These are phyloP conservation scores for Sporodiniella umbellata DNA, from an alignment of 371 early-diverging fungal species.

Conservation along the genomic window DNA sequence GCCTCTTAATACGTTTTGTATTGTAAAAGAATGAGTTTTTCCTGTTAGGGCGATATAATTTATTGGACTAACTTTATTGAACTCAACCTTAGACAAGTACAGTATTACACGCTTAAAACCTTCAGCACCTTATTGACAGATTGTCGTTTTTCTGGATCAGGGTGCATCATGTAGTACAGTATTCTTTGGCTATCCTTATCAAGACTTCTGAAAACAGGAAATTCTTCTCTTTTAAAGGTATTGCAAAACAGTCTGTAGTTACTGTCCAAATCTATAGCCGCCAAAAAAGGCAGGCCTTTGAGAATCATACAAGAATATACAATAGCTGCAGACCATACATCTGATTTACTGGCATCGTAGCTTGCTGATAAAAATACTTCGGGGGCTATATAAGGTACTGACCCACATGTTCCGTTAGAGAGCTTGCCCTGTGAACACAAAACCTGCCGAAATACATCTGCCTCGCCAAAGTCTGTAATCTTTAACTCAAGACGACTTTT, in stretches of 20 bases:
- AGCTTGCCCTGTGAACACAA: conserved; percentile 63
- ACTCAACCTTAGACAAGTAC: no score
- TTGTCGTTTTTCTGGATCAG: conserved; percentile 38
- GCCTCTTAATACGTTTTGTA: no score
- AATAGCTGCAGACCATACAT: conserved; percentile 85
- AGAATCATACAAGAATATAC: conserved; percentile 80
- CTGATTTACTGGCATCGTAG: conserved; percentile 75
- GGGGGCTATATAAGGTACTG: conserved; percentile 90
- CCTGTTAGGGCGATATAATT: no score
- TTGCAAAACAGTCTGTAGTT: conserved; percentile 64
- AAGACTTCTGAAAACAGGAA: conserved; percentile 50
- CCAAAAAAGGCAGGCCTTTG: conserved; percentile 61
- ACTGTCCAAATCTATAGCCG: conserved; percentile 51
- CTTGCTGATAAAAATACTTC: conserved; percentile 61
- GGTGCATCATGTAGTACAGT: conserved; percentile 46
- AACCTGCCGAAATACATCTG: conserved; percentile 82
- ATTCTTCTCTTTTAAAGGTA: conserved; percentile 19
- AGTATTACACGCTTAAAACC: conserved; percentile 11
- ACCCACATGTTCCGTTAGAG: conserved; percentile 81
- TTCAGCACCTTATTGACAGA: conserved; percentile 35
- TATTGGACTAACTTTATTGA: no score
- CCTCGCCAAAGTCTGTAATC: conserved; percentile 97
- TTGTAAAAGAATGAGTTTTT: no score
- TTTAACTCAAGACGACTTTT: conserved; percentile 76
- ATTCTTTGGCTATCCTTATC: conserved; percentile 15